A percentile compares a stretch with the other conserved stretches of the same genome.
Evolutionary conservation across 2,329 filamentous ascomycete genomes (phyloP).

Genomic region (Emergomyces orientalis): DNA sequence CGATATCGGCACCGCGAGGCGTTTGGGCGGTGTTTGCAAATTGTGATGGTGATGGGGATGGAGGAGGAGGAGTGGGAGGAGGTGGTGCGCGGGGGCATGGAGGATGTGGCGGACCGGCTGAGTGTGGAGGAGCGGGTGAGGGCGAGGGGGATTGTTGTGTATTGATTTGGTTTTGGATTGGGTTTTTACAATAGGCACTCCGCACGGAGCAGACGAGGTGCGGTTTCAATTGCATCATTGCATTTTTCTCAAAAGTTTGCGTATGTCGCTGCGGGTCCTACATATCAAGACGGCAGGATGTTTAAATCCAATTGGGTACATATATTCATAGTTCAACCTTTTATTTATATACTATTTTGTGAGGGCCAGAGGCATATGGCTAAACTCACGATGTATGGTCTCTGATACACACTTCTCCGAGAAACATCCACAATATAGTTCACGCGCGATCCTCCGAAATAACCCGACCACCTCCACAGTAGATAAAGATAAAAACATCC

Average conservation of each 20-base stretch:
- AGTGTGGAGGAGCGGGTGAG: slow-evolving; percentile 62
- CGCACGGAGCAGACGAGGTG: neutral
- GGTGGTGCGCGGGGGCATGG: slow-evolving; percentile 44
- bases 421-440: neutral
- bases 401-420: neutral
- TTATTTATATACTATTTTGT: neutral
- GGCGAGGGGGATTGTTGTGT: slow-evolving; percentile 57
- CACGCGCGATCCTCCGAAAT: neutral
- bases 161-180: neutral
- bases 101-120: slow-evolving; percentile 55
- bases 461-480: neutral
- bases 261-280: neutral
- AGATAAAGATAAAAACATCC: neutral
- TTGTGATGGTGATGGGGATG: slow-evolving; percentile 83
- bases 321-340: neutral
- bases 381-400: neutral
- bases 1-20: slow-evolving; percentile 69
- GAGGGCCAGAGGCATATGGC: neutral
- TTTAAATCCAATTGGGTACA: neutral
- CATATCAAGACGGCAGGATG: neutral
- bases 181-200: neutral
- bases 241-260: neutral
- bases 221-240: neutral
- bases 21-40: slow-evolving; percentile 68
- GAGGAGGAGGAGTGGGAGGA: slow-evolving; percentile 94